Percentiles rank a stretch among this genome's conserved stretches.
phyloP scores from a whole-genome alignment of 208 protist genomes.

The Porcisia hertigi region DNA sequence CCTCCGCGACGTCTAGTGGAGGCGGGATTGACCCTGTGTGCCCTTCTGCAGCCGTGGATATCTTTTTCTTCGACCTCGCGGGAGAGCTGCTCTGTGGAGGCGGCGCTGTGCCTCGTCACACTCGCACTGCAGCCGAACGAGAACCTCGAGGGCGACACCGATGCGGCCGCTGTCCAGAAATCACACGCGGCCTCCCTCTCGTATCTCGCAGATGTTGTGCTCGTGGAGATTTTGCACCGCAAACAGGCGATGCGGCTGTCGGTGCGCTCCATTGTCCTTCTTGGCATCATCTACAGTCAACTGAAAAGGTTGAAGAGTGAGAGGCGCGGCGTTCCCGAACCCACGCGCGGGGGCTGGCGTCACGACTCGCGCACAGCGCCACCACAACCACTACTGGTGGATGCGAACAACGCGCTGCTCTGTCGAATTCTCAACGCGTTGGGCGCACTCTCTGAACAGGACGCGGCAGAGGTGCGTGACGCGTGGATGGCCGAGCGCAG shows the following conservation, averaged over 20 bases:
- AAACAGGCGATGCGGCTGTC: slow-evolving; percentile 18
- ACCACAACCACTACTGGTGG: not conserved
- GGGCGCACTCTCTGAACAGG: not conserved
- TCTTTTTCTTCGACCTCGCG: not conserved
- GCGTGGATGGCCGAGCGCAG: slow-evolving; percentile 7
- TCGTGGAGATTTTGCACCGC: slow-evolving; percentile 2
- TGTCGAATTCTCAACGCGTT: slow-evolving; percentile 13
- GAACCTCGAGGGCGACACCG: not conserved
- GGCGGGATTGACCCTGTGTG: slow-evolving; percentile 8
- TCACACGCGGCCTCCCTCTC: not conserved
- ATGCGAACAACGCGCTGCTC: not conserved
- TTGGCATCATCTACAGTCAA: slow-evolving; percentile 9
- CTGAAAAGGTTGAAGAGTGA: not conserved
- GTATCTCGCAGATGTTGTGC: not conserved
- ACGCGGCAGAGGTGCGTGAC: slow-evolving; percentile 25
- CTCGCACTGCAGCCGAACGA: not conserved
- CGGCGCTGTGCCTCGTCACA: slow-evolving; percentile 3
- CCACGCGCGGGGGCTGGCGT: not conserved
- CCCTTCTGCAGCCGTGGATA: slow-evolving; percentile 25
- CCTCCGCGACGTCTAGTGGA: not conserved
- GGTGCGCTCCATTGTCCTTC: slow-evolving; percentile 2
- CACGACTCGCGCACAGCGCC: not conserved
- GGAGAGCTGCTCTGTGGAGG: not conserved
- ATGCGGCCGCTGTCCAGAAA: no score
- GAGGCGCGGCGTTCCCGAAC: no score